Evolutionary conservation across 305 asterid species (phyloP).

Genomic region (Solanum chacoense): DNA sequence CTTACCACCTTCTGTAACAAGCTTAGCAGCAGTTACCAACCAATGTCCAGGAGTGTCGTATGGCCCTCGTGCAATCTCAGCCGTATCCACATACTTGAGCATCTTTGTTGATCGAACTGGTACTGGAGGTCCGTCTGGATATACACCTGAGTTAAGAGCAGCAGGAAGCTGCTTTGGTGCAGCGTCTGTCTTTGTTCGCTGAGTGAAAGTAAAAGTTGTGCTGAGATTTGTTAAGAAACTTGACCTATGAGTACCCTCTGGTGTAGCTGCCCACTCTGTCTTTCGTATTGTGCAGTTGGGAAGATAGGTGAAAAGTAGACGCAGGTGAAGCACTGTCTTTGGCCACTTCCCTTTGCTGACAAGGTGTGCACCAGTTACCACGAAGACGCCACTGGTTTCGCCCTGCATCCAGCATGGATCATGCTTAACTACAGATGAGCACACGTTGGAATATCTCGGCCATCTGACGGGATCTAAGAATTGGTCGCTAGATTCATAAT

Average conservation of each 20-base stretch:
- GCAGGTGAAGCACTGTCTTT: slow-evolving; percentile 74
- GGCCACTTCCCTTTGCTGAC: slow-evolving; percentile 89
- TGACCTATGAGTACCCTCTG: slow-evolving; percentile 60
- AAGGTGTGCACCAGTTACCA: slow-evolving; percentile 93
- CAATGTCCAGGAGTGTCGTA: slow-evolving; percentile 89
- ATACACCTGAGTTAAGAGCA: slow-evolving; percentile 75
- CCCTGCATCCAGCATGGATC: slow-evolving; percentile 64
- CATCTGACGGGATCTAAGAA: slow-evolving; percentile 82
- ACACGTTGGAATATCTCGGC: slow-evolving; percentile 67
- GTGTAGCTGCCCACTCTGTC: slow-evolving; percentile 90
- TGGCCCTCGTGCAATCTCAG: slow-evolving; percentile 80
- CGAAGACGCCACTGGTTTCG: slow-evolving; percentile 44
- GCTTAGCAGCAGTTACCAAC: slow-evolving; percentile 89
- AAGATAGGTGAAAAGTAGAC: slow-evolving; percentile 60
- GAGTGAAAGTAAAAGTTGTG: slow-evolving; percentile 89
- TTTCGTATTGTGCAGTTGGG: slow-evolving; percentile 70
- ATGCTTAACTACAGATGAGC: slow-evolving; percentile 66
- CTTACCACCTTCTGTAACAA: slow-evolving; percentile 70
- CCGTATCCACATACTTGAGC: slow-evolving; percentile 58
- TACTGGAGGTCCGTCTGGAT: slow-evolving; percentile 89
- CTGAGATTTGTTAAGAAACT: slow-evolving; percentile 68
- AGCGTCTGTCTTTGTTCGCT: slow-evolving; percentile 42
- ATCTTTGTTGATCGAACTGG: slow-evolving; percentile 66
- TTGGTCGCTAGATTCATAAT: slow-evolving; percentile 47
- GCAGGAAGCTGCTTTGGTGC: slow-evolving; percentile 55